Evolutionary conservation across 495 filamentous ascomycete species (phyloP).

Genomic region (Monascus purpureus): DNA sequence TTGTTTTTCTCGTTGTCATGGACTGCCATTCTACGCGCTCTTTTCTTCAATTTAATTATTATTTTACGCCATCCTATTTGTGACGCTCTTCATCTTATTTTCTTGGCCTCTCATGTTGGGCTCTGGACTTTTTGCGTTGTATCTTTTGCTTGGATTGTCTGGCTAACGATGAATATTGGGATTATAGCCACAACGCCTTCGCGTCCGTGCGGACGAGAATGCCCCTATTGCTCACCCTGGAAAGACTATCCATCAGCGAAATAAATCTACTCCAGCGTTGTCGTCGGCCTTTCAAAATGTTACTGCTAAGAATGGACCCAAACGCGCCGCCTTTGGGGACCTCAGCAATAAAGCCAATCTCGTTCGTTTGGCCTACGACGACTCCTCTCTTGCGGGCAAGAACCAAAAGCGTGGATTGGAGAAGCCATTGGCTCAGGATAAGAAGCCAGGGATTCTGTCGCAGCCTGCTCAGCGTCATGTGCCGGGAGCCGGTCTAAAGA

Average conservation of each 20-base stretch:
- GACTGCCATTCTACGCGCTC: not conserved
- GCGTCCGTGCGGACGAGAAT: constrained; percentile 65
- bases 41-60: not conserved
- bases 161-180: constrained; percentile 7
- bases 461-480: constrained; percentile 54
- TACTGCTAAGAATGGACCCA: constrained; percentile 51
- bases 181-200: constrained; percentile 59
- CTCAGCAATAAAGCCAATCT: constrained; percentile 56
- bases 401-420: constrained; percentile 24
- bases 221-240: constrained; percentile 34
- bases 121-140: not conserved
- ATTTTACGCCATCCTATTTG: not conserved
- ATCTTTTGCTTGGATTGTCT: not conserved
- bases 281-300: constrained; percentile 39
- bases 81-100: not conserved
- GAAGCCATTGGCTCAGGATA: constrained; percentile 28
- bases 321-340: constrained; percentile 68
- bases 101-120: not conserved
- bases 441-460: constrained; percentile 35
- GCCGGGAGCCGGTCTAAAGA: constrained; percentile 33
- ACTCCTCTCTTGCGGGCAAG: constrained; percentile 36
- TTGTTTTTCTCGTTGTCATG: not conserved
- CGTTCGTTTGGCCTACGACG: constrained; percentile 36
- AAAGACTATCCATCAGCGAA: constrained; percentile 59
- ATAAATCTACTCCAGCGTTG: constrained; percentile 67